Base-by-base conservation (phyloP, 352 stramenopile genomes). In the Globisporangium nagaii region DNA sequence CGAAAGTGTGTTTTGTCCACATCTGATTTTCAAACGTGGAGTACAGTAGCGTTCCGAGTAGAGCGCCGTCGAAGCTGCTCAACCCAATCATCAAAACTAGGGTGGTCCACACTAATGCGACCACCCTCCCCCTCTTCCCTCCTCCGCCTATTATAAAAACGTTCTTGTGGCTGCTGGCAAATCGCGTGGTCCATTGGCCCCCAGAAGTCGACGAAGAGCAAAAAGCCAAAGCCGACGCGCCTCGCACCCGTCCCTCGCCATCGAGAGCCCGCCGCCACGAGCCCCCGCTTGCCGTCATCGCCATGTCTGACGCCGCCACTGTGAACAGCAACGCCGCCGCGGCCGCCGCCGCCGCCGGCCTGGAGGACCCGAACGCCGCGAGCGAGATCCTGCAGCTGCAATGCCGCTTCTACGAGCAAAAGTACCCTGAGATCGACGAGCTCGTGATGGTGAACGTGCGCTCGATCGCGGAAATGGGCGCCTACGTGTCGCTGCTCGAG, bases 401-500 rank as follows among this genome's bases (percentile, higher is more conserved):
- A 56, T 93, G 82, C 71, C 84, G 90, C 55, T 97, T 96, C 71
- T 97, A 97, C 63, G 87, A 97, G 70, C 81, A 96, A 48, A 76
- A 84, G 39, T 97, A 92, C 73, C 98, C 98, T 8, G 96, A 99
- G 71, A 95, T 99, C 55, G 97, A 99, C 71, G 95, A 97, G 58
- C 83, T 99, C 36, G 97, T 99, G 37, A 95, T 97, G 84, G 89
- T 97, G 37, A 91, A 96, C 63, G 88, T 97, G 66, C 90, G 93
- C 37, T 98, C 92, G 65, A 98, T 99, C 72, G 97, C 96, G 48
- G 97, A 99, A 68, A 99, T 99, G 97, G 97, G 97, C 46, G 97
- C 97, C 22, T 99, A 99, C 75, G 98, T 99, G 47, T 98, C 90
- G 42, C 84, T 99, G 39, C 85, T 99, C 45, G 98, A 99, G 82